Base-by-base conservation (phyloP, 441 rosid genomes). In the Gossypium schwendimanii region DNA sequence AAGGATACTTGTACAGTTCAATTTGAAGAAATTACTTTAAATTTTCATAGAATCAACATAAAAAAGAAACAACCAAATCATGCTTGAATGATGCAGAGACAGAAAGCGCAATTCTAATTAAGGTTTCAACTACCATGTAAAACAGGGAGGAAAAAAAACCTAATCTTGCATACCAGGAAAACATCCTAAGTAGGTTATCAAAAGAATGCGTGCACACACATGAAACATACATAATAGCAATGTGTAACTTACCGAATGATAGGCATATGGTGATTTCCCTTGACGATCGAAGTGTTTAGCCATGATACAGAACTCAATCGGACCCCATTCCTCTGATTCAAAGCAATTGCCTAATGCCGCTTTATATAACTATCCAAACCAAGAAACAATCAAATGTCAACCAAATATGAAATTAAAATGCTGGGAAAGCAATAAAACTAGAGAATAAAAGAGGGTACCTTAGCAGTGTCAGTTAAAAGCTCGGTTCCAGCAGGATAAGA, bases 401-500 rank as follows among this genome's bases (percentile, higher is more conserved):
- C 24, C 44, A 61, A 26, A 74, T 47, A 4, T 72, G 18, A 62
- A 50, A 3, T 50, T 26, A 33, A 28, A 50, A 50, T 28, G 18
- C 28, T 20, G 53, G 24, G 31, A 18, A 62, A 18, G n/a, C 3
- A 59, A n/a, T 6, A 33, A 15, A 44, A 15, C 10, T 12, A 23
- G 39, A 14, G 9, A 4, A 41, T n/a, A 39, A 31, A 26, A 24
- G 67, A 63, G 18, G 52, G 52, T 7, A 92, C 97, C 94, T 92
- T 91, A 6, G 88, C 78, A 31, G 96, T 81, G 80, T 92, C 98
- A 0, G 94, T 86, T 50, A 89, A 77, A 76, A 94, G 89, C 79
- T 92, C 98, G 9, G 97, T 94, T 36, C 98, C 99, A 54, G 94
- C 91, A 1, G 97, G 97, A 70, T 91, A 94, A 17, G 99, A 84